Evolutionary conservation across 2,329 filamentous ascomycete species (phyloP).

Genomic region (Aspergillus terreus): DNA sequence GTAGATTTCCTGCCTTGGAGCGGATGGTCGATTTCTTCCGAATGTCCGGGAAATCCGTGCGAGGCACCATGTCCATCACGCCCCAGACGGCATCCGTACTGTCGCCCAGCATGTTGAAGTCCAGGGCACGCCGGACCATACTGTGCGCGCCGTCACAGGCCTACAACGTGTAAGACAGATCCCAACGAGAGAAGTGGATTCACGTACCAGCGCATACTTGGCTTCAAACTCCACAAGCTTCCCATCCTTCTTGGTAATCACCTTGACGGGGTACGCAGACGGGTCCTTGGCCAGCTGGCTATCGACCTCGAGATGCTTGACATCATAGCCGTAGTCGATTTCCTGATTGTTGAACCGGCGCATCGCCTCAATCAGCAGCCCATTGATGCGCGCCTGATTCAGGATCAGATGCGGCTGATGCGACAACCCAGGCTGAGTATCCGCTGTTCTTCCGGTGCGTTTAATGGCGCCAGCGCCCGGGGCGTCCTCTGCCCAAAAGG

Average conservation of each 20-base stretch:
- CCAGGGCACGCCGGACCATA: conserved; percentile 35
- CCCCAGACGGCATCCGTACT: conserved; percentile 57
- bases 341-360: conserved; percentile 38
- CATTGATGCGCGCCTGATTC: conserved; percentile 53
- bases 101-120: conserved; percentile 57
- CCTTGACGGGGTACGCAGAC: conserved; percentile 43
- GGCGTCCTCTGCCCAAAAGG: conserved; percentile 51
- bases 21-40: conserved; percentile 49
- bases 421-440: conserved; percentile 52
- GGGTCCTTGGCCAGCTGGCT: conserved; percentile 33
- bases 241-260: conserved; percentile 43
- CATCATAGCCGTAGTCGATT: conserved; percentile 55
- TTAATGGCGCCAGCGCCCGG: conserved; percentile 36
- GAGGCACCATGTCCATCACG: conserved; percentile 51
- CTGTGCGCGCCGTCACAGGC: conserved; percentile 49
- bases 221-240: conserved; percentile 41
- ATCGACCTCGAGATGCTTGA: conserved; percentile 52
- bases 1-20: conserved; percentile 42
- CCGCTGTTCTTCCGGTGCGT: conserved; percentile 48
- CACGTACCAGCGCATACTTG: conserved; percentile 47
- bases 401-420: conserved; percentile 46
- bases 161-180: conserved; percentile 14
- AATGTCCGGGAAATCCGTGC: conserved; percentile 50
- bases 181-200: background rate
- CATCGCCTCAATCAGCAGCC: conserved; percentile 53